Base-by-base conservation (phyloP, 2,329 filamentous ascomycete genomes). In the Dactylellina sp. region DNA sequence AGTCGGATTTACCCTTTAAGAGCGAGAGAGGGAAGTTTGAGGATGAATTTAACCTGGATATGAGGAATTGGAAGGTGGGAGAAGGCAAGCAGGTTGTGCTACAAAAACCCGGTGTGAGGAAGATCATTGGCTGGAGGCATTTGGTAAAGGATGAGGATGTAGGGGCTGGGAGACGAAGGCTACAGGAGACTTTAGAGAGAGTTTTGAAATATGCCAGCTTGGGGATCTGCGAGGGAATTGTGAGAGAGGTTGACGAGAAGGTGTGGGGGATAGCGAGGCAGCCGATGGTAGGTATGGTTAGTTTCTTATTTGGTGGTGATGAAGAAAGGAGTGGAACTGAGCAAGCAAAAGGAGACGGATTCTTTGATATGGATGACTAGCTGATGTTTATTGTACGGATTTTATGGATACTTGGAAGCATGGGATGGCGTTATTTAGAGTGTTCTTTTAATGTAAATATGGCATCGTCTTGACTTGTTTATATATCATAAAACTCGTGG, bases 361-460 rank as follows among this genome's bases (percentile, higher is more conserved):
- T 50, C 16, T 74, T 74, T 39, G 70, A 74, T 62, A 74, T 74
- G 70, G 70, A 74, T 20, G 68, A 74, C 25, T 74, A 47, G 52
- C 20, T 32, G 12, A n/a, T 44, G 39, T 22, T n/a, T 28, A 39
- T 52, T 61, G 42, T 2, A 28, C 37, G 35, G 53, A 32, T 24
- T 59, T 24, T 12, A 20, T 44, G 50, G 14, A 16, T 55, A 55
- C 28, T 18, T 2, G 16, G 2, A 14, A 16, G 44, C 12, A 22
- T 40, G 18, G 42, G 42, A 22, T 9, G 42, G 42, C 42, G 37
- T 40, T 40, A 40, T 40, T 5, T 9, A 9, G 28, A 40, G 37
- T 4, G 14, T 40, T 6, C 11, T 40, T 40, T 40, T 12, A 7
- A 40, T 40, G 37, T 40, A 40, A 12, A 40, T 40, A 40, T 40